Evolutionary conservation across 176 grass and related monocot species (phyloP).

Genomic region (Avena atlantica): DNA sequence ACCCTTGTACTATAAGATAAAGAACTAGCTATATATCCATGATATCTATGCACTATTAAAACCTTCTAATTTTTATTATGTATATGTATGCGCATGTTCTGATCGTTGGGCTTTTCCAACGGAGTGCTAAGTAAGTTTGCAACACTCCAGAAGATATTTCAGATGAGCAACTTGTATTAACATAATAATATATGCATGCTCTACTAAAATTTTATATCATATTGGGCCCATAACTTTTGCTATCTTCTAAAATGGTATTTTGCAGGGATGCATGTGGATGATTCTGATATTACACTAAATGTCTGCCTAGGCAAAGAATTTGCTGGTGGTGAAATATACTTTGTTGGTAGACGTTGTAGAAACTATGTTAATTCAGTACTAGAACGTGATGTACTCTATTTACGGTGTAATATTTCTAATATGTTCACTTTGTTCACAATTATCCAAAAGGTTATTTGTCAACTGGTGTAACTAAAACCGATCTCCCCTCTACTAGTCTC

Average conservation of each 20-base stretch:
- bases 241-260: not conserved
- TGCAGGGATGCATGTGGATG: constrained; percentile 68
- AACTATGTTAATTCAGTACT: constrained; percentile 59
- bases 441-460: not conserved
- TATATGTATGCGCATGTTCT: not conserved
- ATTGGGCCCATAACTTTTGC: not conserved
- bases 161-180: not conserved
- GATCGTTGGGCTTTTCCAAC: not conserved
- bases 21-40: not conserved
- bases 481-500: not conserved
- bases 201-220: not conserved
- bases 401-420: not conserved
- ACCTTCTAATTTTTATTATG: not conserved
- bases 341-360: constrained; percentile 61
- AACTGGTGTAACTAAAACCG: not conserved
- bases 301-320: constrained; percentile 67
- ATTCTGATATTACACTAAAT: constrained; percentile 68
- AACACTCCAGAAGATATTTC: not conserved
- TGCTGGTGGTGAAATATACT: constrained; percentile 63
- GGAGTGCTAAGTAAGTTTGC: not conserved
- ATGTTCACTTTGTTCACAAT: not conserved
- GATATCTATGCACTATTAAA: not conserved
- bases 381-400: constrained; percentile 47
- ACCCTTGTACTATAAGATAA: not conserved
- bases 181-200: not conserved